Evolutionary conservation across 257 asterid species (phyloP), one percentile per base, ranked within the genome.

Genomic region (Osmanthus fragrans): DNA sequence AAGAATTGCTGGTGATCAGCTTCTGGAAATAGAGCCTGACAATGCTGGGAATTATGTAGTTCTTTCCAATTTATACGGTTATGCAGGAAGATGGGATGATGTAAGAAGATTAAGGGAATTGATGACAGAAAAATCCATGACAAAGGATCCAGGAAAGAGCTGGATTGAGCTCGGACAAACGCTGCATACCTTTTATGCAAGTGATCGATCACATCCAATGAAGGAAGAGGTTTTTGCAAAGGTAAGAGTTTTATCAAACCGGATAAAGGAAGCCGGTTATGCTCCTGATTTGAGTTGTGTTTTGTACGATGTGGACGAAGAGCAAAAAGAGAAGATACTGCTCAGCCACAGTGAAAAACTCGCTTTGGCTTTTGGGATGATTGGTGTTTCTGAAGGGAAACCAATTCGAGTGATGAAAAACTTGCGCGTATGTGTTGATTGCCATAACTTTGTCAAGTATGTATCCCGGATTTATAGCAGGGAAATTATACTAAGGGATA

Each of bases 131-230:
- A 88, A 77, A 63, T 82, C 84, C 0, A 74, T 86, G 78, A 36
- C 66, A 80, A 94, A 91, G 82, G 95, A 90, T 80, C 88, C 98
- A 1, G 99, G 97, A 69, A 92, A 79, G 84, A 91, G 99, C 82
- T 90, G 98, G 97, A 87, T 92, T 33, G 86, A 89, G 76, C 54
- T 81, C 12, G 90, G 84, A 11, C 84, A 33, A 72, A 84, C 83
- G 33, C 77, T 85, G n/a, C 89, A 87, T 37, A 82, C 87, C 4
- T 87, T 87, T 77, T 77, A 81, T 51, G 87, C 90, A 10, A 77
- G 77, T 58, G 87, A 86, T 40, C 69, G 70, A 19, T 80, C 82
- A 3, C 89, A 82, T 81, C 86, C 90, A 23, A 78, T 73, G 49
- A 82, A 45, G 49, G 83, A 79, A 51, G 89, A 82, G 76, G 73